Conservation (phyloP, 2,329 filamentous ascomycete genomes). For the Stylonectria norvegica region DNA sequence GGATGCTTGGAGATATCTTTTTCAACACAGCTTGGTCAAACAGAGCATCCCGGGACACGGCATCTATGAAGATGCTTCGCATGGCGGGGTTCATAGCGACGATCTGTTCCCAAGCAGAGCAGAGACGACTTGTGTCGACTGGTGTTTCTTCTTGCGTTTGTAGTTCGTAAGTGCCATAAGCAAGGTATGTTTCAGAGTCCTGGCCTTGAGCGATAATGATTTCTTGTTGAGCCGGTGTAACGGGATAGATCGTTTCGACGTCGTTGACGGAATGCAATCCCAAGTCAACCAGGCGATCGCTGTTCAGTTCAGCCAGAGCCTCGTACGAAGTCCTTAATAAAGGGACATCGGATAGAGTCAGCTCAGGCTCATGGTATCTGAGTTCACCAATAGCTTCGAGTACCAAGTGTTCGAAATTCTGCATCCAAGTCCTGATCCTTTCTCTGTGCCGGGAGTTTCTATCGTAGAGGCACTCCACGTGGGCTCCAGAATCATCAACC, state of each 20-base stretch:
- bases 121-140: slow-evolving; percentile 44
- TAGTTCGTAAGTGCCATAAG: slow-evolving; percentile 48
- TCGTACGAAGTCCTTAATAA: slow-evolving; percentile 47
- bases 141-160: slow-evolving; percentile 33
- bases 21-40: slow-evolving; percentile 50
- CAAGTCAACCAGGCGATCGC: slow-evolving; percentile 38
- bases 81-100: slow-evolving; percentile 44
- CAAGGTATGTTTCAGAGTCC: slow-evolving; percentile 40
- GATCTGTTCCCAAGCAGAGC: slow-evolving; percentile 49
- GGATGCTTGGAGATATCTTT: slow-evolving; percentile 47
- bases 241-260: slow-evolving; percentile 48
- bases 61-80: slow-evolving; percentile 51
- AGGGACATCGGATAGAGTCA: slow-evolving; percentile 50
- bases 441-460: slow-evolving; percentile 39
- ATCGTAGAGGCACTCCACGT: slow-evolving; percentile 46
- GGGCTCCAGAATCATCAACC: slow-evolving; percentile 41
- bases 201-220: slow-evolving; percentile 46
- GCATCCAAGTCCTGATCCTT: slow-evolving; percentile 45
- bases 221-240: slow-evolving; percentile 47
- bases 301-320: slow-evolving; percentile 43
- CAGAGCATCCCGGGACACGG: slow-evolving; percentile 45
- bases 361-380: slow-evolving; percentile 40
- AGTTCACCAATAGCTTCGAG: slow-evolving; percentile 43
- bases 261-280: slow-evolving; percentile 41
- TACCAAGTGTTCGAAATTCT: slow-evolving; percentile 44